These are phyloP conservation scores for Phytophthora aleatoria DNA, from an alignment of 352 stramenopile species.

Conservation along the genomic window DNA sequence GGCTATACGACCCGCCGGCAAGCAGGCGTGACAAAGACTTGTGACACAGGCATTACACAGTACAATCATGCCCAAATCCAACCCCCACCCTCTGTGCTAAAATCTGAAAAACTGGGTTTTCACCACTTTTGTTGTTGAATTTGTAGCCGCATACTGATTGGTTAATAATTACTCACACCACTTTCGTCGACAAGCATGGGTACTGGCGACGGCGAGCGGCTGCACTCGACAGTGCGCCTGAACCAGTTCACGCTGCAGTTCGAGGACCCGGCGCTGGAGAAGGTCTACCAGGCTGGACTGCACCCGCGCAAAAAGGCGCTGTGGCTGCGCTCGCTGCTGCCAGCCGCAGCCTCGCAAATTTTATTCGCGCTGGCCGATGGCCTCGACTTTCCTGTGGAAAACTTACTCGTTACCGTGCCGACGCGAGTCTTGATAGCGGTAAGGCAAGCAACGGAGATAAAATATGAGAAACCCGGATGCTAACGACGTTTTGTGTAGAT, in stretches of 20 bases:
- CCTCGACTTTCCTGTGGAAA: constrained; percentile 63
- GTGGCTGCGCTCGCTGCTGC: constrained; percentile 81
- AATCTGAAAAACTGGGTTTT: background rate
- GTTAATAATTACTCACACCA: background rate
- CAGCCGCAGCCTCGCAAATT: constrained; percentile 69
- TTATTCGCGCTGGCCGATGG: constrained; percentile 78
- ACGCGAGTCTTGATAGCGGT: constrained; percentile 70
- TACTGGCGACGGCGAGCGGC: constrained; percentile 20
- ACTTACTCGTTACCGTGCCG: constrained; percentile 77
- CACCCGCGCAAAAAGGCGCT: constrained; percentile 84
- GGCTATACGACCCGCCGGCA: no score
- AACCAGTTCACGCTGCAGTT: constrained; percentile 86
- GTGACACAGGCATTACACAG: no score
- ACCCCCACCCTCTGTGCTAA: background rate
- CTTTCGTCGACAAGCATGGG: background rate
- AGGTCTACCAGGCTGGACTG: constrained; percentile 61
- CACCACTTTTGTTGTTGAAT: background rate
- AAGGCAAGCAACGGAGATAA: constrained; percentile 7
- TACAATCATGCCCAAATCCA: no score
- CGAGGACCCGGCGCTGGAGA: constrained; percentile 68
- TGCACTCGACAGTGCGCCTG: constrained; percentile 82
- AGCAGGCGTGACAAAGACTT: no score
- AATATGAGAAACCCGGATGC: constrained; percentile 1
- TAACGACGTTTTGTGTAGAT: constrained; percentile 37
- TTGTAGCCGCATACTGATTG: background rate